phyloP scores from a whole-genome alignment of 2,329 filamentous ascomycete species.

The Trichoderma cornu-damae region DNA sequence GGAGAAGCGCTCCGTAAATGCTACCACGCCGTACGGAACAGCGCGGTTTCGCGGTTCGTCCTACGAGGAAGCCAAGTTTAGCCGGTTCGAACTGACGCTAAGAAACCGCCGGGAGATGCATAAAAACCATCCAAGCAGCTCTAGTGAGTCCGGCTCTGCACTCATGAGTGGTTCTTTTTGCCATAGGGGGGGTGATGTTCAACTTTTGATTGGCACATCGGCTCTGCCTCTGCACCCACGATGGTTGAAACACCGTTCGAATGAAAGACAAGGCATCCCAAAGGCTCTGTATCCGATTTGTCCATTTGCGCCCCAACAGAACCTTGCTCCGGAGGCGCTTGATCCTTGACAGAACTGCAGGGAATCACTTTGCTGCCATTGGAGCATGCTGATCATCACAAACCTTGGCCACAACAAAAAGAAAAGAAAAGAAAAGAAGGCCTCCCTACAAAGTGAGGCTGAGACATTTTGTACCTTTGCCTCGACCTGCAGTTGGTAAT shows the following conservation, averaged over 20 bases:
- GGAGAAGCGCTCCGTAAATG: not conserved
- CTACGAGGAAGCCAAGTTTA: not conserved
- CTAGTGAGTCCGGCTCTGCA: not conserved
- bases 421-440: not conserved
- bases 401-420: not conserved
- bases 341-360: not conserved
- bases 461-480: not conserved
- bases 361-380: not conserved
- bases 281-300: constrained; percentile 8
- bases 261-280: not conserved
- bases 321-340: not conserved
- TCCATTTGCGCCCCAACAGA: not conserved
- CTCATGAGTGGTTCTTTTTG: not conserved
- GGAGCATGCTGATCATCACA: not conserved
- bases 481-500: not conserved
- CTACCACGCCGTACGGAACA: not conserved
- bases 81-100: not conserved
- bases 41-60: not conserved
- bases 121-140: not conserved
- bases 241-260: not conserved
- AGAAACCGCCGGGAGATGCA: not conserved
- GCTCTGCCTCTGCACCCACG: not conserved
- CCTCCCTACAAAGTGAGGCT: not conserved
- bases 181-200: not conserved
- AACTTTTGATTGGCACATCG: not conserved